Evolutionary conservation across 1,139 yeast genomes (phyloP).

Genomic region (Arxiozyma slooffiae): DNA sequence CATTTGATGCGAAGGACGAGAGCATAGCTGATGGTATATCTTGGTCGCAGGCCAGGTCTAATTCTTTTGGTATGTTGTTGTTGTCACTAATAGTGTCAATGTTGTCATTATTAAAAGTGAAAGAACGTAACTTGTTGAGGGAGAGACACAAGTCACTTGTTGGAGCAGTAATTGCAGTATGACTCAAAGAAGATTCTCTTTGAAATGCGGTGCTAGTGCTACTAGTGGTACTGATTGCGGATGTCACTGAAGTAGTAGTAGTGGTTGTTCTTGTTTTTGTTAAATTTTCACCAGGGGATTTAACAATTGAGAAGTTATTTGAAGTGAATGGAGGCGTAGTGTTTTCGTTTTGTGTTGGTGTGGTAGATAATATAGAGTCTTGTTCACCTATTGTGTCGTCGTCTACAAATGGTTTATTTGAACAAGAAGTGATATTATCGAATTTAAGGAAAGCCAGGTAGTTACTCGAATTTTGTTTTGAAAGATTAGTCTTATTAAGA

Average conservation of each 20-base stretch:
- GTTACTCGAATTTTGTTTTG: slow-evolving; percentile 1
- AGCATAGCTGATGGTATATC: slow-evolving; percentile 1
- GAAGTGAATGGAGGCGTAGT: neutral
- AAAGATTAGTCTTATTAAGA: neutral
- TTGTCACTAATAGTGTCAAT: neutral
- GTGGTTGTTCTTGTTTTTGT: no score
- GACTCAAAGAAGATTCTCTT: neutral
- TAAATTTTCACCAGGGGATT: neutral
- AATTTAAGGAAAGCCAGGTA: slow-evolving; percentile 25
- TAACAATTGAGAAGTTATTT: neutral
- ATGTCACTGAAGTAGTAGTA: neutral
- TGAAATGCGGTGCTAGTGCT: neutral
- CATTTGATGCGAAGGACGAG: neutral
- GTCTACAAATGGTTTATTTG: no score
- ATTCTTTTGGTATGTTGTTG: neutral
- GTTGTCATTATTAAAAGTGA: neutral
- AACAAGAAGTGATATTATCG: no score
- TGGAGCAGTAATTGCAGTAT: slow-evolving; percentile 1
- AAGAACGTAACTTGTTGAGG: slow-evolving; percentile 1
- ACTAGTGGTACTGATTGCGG: neutral
- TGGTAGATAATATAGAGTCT: neutral
- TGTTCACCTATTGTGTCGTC: no score
- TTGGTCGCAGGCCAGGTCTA: slow-evolving; percentile 1
- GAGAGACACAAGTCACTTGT: neutral
- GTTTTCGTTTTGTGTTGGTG: neutral